phyloP scores from a whole-genome alignment of 164 flowering plant species.

The Cinnamomum micranthum region DNA sequence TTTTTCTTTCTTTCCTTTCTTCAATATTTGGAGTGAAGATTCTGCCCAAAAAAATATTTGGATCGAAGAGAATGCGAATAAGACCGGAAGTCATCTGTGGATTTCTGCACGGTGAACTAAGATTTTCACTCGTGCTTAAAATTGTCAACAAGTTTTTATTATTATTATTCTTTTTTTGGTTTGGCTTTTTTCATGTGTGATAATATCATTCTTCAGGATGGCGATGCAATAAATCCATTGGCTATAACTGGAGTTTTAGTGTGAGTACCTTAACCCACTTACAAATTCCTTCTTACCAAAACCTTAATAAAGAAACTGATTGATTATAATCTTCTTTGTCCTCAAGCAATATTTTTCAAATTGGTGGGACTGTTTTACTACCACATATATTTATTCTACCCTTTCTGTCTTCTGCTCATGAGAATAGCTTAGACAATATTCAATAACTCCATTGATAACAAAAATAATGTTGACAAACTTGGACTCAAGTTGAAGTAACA shows the following conservation, averaged over 20 bases:
- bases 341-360: background rate
- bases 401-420: background rate
- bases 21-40: conserved; percentile 70
- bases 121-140: background rate
- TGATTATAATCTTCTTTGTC: background rate
- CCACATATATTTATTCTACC: background rate
- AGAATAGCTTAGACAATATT: background rate
- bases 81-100: conserved; percentile 65
- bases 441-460: no score
- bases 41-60: no score
- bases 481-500: background rate
- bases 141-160: background rate
- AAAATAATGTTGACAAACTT: background rate
- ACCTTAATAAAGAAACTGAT: no score
- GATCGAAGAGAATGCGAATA: conserved; percentile 79
- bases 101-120: conserved; percentile 71
- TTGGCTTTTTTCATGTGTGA: conserved; percentile 1
- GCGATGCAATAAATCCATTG: conserved; percentile 41
- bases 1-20: conserved; percentile 14
- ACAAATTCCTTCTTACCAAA: background rate
- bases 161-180: background rate
- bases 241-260: conserved; percentile 66
- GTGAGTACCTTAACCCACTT: conserved; percentile 41
- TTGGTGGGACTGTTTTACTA: background rate
- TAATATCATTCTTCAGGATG: conserved; percentile 46